Base-by-base conservation (phyloP, 768 basidiomycete genomes). In the Sarcomyxa edulis region DNA sequence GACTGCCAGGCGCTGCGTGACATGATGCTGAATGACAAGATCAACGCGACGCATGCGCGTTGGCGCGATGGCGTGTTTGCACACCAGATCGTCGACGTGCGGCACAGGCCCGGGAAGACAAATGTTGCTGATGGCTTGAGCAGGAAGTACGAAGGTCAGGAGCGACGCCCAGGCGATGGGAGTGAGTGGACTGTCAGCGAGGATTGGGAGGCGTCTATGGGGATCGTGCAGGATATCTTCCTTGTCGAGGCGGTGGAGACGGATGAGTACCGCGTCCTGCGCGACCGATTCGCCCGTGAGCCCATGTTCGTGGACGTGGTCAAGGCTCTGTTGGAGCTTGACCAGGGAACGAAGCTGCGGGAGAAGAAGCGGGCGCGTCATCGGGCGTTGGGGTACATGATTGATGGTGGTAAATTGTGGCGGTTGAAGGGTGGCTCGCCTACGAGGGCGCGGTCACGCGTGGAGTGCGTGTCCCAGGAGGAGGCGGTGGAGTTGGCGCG, bases 1-100 rank as follows among this genome's bases (percentile, higher is more conserved):
- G 64, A 67, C 44, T 65, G 63, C 42, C 51, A 59, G 23, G 62
- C 62, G 2, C 48, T 67, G 2, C 32, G 54, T 4, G 60, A 65
- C 33, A 28, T 55, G 1, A 45, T 68, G 0, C 4, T 48, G 1
- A 60, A 47, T 29, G 48, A 58, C n/a, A 55, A 54, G 14, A 45
- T 59, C 8, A 56, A 40, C 23, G 44, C 53, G 1, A 54, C 57
- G 10, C 64, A 65, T 39, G 55, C 58, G 6, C 42, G 58, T 0
- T 66, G 62, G 64, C 32, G 51, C 9, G 64, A 68, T 27, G 50
- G 59, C 1, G 46, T 68, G 0, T 23, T 64, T 0, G 46, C 42
- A 1, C 41, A 61, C 41, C 22, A 57, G 12, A 56, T 56, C 15
- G 32, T 48, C 1, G 52, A 56, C 34, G 50, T 59, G 1, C 18